Conservation (phyloP, 306 rosid genomes). For the Vicia villosa region DNA sequence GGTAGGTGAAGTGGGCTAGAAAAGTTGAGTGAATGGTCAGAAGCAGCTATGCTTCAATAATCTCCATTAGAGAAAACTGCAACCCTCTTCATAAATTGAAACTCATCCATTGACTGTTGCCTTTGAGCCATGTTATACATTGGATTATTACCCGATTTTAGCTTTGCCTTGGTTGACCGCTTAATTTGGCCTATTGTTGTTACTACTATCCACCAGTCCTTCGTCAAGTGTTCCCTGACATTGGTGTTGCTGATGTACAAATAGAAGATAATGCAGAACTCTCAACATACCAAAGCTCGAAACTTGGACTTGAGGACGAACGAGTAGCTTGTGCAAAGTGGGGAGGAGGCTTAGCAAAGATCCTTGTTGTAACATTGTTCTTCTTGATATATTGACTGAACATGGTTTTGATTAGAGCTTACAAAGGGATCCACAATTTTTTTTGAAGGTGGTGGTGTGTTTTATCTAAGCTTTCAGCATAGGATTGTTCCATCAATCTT, state of each 20-base stretch:
- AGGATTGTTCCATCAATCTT: conserved; percentile 88
- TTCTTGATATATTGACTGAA: conserved; percentile 64
- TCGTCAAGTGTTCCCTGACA: conserved; percentile 71
- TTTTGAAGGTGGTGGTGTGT: conserved; percentile 70
- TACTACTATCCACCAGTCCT: conserved; percentile 74
- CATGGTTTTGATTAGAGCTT: conserved; percentile 50
- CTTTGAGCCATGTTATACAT: conserved; percentile 63
- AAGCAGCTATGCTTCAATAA: conserved; percentile 73
- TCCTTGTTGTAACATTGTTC: conserved; percentile 85
- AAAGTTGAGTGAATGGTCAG: too few species aligned
- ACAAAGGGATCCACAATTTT: conserved; percentile 47
- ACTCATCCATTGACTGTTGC: conserved; percentile 97
- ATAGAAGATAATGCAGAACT: conserved; percentile 94
- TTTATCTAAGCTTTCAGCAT: conserved; percentile 49
- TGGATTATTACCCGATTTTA: conserved; percentile 41
- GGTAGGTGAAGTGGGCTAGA: too few species aligned
- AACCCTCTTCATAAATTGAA: conserved; percentile 69
- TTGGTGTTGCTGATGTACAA: conserved; percentile 81
- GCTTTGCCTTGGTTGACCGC: conserved; percentile 81
- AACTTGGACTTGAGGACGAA: conserved; percentile 93
- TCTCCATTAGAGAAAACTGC: conserved; percentile 66
- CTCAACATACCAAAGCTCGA: conserved; percentile 78
- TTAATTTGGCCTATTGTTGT: conserved; percentile 66
- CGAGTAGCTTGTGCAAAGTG: conserved; percentile 63
- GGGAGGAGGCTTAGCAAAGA: conserved; percentile 87